These are phyloP conservation scores for Cordyceps tenuipes DNA, from an alignment of 2,329 filamentous ascomycete species.

Conservation along the genomic window DNA sequence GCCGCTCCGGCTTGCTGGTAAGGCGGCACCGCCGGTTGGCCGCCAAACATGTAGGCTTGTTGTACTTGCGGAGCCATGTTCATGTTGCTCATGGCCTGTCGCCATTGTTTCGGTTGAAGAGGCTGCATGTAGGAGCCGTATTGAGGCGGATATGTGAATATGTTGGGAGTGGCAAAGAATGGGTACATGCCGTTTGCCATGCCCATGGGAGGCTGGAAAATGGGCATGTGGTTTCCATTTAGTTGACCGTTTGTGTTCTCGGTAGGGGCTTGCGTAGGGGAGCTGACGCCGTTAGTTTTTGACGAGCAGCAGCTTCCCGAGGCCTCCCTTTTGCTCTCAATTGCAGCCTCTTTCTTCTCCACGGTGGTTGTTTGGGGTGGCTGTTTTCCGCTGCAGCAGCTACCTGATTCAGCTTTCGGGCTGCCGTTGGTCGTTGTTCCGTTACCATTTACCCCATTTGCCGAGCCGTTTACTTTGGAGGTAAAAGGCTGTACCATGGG, in stretches of 20 bases:
- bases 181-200: constrained; percentile 32
- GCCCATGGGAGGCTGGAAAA: constrained; percentile 27
- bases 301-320: constrained; percentile 30
- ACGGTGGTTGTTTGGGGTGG: not conserved
- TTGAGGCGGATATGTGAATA: constrained; percentile 45
- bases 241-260: constrained; percentile 19
- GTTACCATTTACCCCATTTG: constrained; percentile 22
- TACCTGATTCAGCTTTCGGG: constrained; percentile 11
- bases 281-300: constrained; percentile 14
- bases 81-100: constrained; percentile 36
- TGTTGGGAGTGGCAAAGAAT: constrained; percentile 34
- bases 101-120: constrained; percentile 46
- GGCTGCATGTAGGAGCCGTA: constrained; percentile 49
- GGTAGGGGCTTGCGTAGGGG: constrained; percentile 13
- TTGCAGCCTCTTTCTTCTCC: not conserved
- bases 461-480: constrained; percentile 14
- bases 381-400: constrained; percentile 18
- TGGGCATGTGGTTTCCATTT: constrained; percentile 21
- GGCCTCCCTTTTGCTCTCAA: constrained; percentile 13
- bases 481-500: constrained; percentile 20
- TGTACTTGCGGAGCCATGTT: constrained; percentile 27
- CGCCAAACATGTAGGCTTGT: constrained; percentile 18
- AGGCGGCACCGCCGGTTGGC: constrained; percentile 16
- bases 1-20: constrained; percentile 16
- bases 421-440: constrained; percentile 12